These are phyloP conservation scores for Thielaviopsis musarum DNA, from an alignment of 2,329 filamentous ascomycete genomes.

Conservation along the genomic window DNA sequence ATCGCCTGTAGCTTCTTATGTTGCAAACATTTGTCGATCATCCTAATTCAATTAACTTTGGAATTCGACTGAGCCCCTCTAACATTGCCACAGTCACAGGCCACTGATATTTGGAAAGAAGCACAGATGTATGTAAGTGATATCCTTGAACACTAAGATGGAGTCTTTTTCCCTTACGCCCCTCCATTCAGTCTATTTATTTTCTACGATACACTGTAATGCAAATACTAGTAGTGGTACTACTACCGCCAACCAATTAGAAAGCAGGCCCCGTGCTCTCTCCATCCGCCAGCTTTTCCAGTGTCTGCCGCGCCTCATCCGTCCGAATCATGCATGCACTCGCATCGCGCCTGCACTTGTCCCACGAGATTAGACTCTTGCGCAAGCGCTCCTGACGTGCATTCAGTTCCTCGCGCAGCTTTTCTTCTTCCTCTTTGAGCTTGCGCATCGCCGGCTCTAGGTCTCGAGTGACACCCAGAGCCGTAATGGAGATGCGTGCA, in stretches of 20 bases:
- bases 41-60: background rate
- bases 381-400: constrained; percentile 37
- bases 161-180: background rate
- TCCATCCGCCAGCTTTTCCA: constrained; percentile 36
- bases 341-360: constrained; percentile 36
- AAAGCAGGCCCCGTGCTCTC: constrained; percentile 40
- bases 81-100: too few species aligned
- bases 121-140: background rate
- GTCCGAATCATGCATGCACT: constrained; percentile 37
- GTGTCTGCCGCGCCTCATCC: constrained; percentile 37
- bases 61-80: background rate
- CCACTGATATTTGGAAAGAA: too few species aligned
- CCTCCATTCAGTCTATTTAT: background rate
- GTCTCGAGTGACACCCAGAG: constrained; percentile 33
- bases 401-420: constrained; percentile 34
- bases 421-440: constrained; percentile 41
- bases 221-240: background rate
- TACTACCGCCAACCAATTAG: constrained; percentile 16
- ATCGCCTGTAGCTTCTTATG: too few species aligned
- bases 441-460: constrained; percentile 36
- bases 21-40: background rate
- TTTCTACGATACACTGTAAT: background rate
- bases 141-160: constrained; percentile 6
- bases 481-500: constrained; percentile 24
- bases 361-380: constrained; percentile 35